These are phyloP conservation scores for Dactylellina cionopaga DNA, from an alignment of 2,329 filamentous ascomycete species.

Conservation along the genomic window DNA sequence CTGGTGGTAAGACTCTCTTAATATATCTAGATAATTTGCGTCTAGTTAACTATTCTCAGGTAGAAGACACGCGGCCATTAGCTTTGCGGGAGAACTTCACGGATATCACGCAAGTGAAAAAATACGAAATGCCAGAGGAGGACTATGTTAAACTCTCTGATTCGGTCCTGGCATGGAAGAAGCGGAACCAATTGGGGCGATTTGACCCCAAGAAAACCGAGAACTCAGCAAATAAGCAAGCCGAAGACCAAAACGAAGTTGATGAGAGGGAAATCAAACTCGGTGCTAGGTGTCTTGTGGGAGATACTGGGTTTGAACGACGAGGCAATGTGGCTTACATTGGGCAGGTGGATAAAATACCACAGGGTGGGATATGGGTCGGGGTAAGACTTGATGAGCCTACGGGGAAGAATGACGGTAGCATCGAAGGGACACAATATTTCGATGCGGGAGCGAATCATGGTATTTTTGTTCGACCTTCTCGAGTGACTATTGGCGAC, in stretches of 20 bases:
- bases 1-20: conserved; percentile 72
- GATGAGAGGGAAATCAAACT: conserved; percentile 73
- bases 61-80: conserved; percentile 80
- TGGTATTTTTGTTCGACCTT: conserved; percentile 81
- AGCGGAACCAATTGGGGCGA: conserved; percentile 89
- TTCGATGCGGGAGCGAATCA: conserved; percentile 74
- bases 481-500: conserved; percentile 79
- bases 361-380: conserved; percentile 74
- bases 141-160: conserved; percentile 88
- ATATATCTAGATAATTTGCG: conserved; percentile 61
- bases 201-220: conserved; percentile 87
- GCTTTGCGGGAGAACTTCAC: conserved; percentile 80
- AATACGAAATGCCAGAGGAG: conserved; percentile 85
- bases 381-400: conserved; percentile 81
- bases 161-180: conserved; percentile 95
- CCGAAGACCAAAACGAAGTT: conserved; percentile 76
- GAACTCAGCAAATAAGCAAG: conserved; percentile 76
- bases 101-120: conserved; percentile 82
- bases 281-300: conserved; percentile 73
- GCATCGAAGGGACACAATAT: conserved; percentile 73
- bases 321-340: conserved; percentile 77
- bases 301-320: conserved; percentile 72
- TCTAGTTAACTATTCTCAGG: conserved; percentile 64
- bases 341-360: conserved; percentile 78
- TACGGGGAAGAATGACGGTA: conserved; percentile 83